Evolutionary conservation across 192 early-diverging fungal genomes (phyloP), one percentile per base, ranked within the genome.

Genomic region (Coemansia sp.): DNA sequence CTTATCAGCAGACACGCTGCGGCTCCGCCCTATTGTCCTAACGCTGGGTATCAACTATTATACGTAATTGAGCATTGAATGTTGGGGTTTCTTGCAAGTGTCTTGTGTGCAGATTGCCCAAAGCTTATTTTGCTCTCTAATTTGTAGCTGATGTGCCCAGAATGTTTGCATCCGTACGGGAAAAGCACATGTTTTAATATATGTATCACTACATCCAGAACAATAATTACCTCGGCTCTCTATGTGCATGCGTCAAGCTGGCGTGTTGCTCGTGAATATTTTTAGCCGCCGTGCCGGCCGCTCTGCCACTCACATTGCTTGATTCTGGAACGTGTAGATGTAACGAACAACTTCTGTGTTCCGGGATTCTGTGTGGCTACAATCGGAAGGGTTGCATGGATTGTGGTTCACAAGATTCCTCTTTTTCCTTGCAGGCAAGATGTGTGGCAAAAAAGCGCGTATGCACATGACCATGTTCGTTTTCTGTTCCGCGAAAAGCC

Each of bases 111-210:
- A n/a, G n/a, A 19, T 39, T 15, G 14, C 15, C 17, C n/a, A 7
- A 3, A 7, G 36, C 36, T 17, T 17, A 39, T 39, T 39, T 14
- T 17, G 17, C n/a, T n/a, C n/a, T n/a, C n/a, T n/a, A n/a, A n/a
- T n/a, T n/a, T n/a, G n/a, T n/a, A n/a, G n/a, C n/a, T n/a, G n/a
- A n/a, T n/a, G n/a, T n/a, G n/a, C n/a, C n/a, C n/a, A n/a, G n/a
- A n/a, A n/a, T n/a, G 2, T 19, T 39, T 39, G 36, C n/a, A 14
- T 39, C n/a, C 7, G 14, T 15, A 5, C 17, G 17, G 17, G 26
- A 15, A 8, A 45, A 27, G 26, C 43, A 45, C 43, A 45, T 45
- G 43, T 45, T 45, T 45, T 45, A 45, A 45, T 45, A 26, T 45
- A 45, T 45, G 43, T 45, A 26, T 26, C 22, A 23, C 20, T 20